Evolutionary conservation across 352 stramenopile species (phyloP).

Genomic region (Thalassiosira ordinaria): DNA sequence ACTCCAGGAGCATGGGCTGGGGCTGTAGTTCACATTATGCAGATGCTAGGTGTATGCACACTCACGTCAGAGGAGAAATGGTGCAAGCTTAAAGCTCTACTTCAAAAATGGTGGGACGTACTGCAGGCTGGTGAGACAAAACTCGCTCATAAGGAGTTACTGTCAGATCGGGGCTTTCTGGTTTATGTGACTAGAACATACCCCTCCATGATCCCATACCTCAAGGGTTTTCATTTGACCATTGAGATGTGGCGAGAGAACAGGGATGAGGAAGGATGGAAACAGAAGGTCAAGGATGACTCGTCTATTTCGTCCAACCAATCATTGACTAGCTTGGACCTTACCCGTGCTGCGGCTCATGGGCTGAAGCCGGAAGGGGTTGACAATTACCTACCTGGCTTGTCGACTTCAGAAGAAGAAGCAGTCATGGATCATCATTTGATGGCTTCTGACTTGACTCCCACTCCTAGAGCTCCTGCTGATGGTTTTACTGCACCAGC

Average conservation of each 20-base stretch:
- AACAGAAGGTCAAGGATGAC: neutral
- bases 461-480: neutral
- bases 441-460: neutral
- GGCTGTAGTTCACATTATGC: constrained; percentile 33
- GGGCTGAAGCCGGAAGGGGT: too few relatives aligned
- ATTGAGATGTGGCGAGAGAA: constrained; percentile 49
- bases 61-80: constrained; percentile 60
- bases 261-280: constrained; percentile 55
- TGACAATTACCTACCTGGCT: too few relatives aligned
- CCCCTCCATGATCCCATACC: constrained; percentile 55
- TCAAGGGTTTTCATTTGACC: constrained; percentile 71
- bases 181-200: constrained; percentile 65
- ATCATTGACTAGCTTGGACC: constrained; percentile 11
- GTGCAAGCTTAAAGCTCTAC: constrained; percentile 35
- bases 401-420: neutral
- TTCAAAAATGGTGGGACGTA: constrained; percentile 20
- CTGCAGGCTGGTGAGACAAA: constrained; percentile 5
- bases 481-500: constrained; percentile 9
- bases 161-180: constrained; percentile 59
- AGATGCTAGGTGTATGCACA: constrained; percentile 28
- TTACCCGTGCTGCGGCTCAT: too few relatives aligned
- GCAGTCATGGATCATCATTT: neutral
- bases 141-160: constrained; percentile 44
- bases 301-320: neutral
- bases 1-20: constrained; percentile 63